These are phyloP conservation scores for Fusarium luffae DNA, from an alignment of 2,329 filamentous ascomycete species.

Conservation along the genomic window DNA sequence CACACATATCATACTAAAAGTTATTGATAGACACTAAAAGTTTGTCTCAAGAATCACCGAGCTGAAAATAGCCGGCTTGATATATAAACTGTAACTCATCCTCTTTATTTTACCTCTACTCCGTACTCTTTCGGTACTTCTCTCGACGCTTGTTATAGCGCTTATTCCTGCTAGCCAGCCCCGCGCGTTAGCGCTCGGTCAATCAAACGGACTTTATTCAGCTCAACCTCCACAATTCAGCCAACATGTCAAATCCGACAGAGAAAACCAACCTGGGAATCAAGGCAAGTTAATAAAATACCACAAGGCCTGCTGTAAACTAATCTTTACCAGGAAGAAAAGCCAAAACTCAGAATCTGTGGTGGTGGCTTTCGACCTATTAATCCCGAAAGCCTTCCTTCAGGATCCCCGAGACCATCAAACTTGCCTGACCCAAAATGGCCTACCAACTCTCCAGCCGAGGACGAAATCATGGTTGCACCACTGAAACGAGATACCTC, in stretches of 20 bases:
- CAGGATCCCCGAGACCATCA: not conserved
- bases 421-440: not conserved
- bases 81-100: not conserved
- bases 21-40: not conserved
- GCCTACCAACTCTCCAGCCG: not conserved
- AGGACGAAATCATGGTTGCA: not conserved
- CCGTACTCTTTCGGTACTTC: not conserved
- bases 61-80: not conserved
- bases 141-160: not conserved
- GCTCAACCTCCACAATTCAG: not conserved
- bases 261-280: not conserved
- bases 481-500: not conserved
- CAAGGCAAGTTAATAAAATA: not conserved
- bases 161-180: not conserved
- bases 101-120: not conserved
- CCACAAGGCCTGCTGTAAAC: rapidly evolving
- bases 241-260: not conserved
- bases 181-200: not conserved
- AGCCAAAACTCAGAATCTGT: not conserved
- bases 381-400: not conserved
- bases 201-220: not conserved
- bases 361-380: not conserved
- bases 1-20: not conserved
- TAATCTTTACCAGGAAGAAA: not conserved
- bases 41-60: not conserved